A percentile compares a stretch with the other conserved stretches of the same genome.
These are phyloP conservation scores for Endotrypanum monterogeii DNA, from an alignment of 208 protist species.

Conservation along the genomic window DNA sequence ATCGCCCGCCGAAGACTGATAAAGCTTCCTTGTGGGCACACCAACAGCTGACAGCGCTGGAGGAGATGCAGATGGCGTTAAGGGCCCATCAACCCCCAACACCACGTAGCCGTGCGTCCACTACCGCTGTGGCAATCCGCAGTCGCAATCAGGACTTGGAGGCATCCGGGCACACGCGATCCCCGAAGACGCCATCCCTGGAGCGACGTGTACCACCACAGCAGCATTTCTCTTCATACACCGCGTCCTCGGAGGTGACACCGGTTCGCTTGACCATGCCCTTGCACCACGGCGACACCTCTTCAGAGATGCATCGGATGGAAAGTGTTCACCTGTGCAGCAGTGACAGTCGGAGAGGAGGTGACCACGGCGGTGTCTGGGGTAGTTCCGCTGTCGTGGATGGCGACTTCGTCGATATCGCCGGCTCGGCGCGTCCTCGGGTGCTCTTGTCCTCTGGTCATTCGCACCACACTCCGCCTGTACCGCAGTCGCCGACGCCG, in stretches of 20 bases:
- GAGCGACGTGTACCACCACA: not conserved
- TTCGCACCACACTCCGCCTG: not conserved
- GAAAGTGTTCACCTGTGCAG: conserved; percentile 6
- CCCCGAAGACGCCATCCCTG: conserved; percentile 3
- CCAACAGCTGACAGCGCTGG: conserved; percentile 26
- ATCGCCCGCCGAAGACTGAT: not conserved
- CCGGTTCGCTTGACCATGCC: not conserved
- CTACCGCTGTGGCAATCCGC: not conserved
- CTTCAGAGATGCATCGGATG: not conserved
- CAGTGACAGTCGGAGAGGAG: not conserved
- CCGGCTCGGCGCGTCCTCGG: not conserved
- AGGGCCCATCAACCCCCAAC: conserved; percentile 26
- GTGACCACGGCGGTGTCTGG: not conserved
- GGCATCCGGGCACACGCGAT: not conserved
- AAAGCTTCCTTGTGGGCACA: conserved; percentile 21
- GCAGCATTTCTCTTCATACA: not conserved
- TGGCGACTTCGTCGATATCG: not conserved
- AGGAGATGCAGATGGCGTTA: conserved; percentile 30
- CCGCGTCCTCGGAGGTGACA: conserved; percentile 1
- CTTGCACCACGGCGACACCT: not conserved
- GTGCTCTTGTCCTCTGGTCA: conserved; percentile 1
- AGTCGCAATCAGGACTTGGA: not conserved
- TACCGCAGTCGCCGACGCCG: too few relatives aligned
- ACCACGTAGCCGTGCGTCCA: conserved; percentile 22
- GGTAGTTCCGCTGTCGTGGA: not conserved